These are phyloP conservation scores for Kwoniella pini DNA, from an alignment of 768 basidiomycete genomes.

Conservation along the genomic window DNA sequence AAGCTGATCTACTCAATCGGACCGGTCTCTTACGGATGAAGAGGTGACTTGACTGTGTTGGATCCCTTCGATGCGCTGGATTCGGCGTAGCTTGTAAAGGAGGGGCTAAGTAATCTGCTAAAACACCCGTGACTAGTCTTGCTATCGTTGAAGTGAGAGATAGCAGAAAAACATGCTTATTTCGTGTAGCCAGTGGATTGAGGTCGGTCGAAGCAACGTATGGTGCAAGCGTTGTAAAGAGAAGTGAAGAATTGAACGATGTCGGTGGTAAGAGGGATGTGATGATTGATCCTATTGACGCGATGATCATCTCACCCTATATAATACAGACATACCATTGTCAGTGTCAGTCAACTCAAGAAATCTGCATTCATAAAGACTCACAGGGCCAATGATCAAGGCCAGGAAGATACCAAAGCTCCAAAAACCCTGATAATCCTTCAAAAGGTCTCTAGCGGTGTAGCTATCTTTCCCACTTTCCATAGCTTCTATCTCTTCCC, in stretches of 20 bases:
- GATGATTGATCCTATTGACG: conserved; percentile 52
- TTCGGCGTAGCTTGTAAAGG: conserved; percentile 26
- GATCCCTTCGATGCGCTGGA: conserved; percentile 24
- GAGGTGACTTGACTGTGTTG: conserved; percentile 29
- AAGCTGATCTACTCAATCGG: conserved; percentile 34
- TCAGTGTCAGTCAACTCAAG: neutral
- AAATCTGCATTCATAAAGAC: conserved; percentile 4
- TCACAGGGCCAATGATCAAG: conserved; percentile 51
- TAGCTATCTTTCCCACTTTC: conserved; percentile 41
- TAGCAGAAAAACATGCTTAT: conserved; percentile 51
- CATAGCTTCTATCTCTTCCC: conserved; percentile 43
- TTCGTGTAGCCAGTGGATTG: conserved; percentile 41
- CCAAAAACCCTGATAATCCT: conserved; percentile 52
- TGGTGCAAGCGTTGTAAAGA: neutral
- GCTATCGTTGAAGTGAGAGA: conserved; percentile 49
- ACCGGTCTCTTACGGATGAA: conserved; percentile 33
- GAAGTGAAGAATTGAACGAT: neutral
- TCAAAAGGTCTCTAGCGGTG: conserved; percentile 39
- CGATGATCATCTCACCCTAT: conserved; percentile 51
- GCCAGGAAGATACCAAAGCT: conserved; percentile 49
- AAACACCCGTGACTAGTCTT: conserved; percentile 43
- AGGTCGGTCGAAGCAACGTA: neutral
- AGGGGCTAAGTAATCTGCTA: conserved; percentile 50
- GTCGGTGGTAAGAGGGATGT: conserved; percentile 47
- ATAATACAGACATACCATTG: neutral